A percentile compares a stretch with the other conserved stretches of the same genome.
These are phyloP conservation scores for Nemania abortiva DNA, from an alignment of 2,329 filamentous ascomycete genomes.

Conservation along the genomic window DNA sequence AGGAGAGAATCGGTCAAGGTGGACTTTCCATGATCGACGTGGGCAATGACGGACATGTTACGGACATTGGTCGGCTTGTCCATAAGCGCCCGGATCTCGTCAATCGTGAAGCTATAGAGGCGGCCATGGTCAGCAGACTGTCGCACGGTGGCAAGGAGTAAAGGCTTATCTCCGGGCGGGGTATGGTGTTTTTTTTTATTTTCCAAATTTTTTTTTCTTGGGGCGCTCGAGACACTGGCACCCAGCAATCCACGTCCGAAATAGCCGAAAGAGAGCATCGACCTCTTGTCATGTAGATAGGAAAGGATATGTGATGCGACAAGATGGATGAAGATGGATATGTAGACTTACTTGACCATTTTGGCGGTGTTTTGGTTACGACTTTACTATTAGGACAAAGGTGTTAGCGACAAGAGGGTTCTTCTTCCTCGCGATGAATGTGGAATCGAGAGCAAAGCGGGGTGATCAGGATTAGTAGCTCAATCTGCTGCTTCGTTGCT, in stretches of 20 bases:
- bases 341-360: conserved; percentile 93
- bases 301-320: conserved; percentile 2
- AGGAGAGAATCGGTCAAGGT: conserved; percentile 99
- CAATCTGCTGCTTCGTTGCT: conserved; percentile 6
- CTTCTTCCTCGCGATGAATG: conserved; percentile 6
- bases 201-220: conserved; percentile 26
- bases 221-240: neutral
- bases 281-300: neutral
- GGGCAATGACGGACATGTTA: conserved; percentile 99
- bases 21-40: conserved; percentile 99
- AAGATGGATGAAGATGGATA: neutral
- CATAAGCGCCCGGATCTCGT: conserved; percentile 85
- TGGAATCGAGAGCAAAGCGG: conserved; percentile 31
- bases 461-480: conserved; percentile 26
- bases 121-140: conserved; percentile 61
- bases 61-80: conserved; percentile 78
- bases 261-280: neutral
- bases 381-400: conserved; percentile 52
- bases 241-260: neutral
- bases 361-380: conserved; percentile 80
- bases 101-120: conserved; percentile 90
- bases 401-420: conserved; percentile 30
- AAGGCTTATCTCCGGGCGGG: conserved; percentile 58
- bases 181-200: conserved; percentile 38
- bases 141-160: conserved; percentile 40